Evolutionary conservation across 331 rosid species (phyloP).

Genomic region (Dryas integrifolia): DNA sequence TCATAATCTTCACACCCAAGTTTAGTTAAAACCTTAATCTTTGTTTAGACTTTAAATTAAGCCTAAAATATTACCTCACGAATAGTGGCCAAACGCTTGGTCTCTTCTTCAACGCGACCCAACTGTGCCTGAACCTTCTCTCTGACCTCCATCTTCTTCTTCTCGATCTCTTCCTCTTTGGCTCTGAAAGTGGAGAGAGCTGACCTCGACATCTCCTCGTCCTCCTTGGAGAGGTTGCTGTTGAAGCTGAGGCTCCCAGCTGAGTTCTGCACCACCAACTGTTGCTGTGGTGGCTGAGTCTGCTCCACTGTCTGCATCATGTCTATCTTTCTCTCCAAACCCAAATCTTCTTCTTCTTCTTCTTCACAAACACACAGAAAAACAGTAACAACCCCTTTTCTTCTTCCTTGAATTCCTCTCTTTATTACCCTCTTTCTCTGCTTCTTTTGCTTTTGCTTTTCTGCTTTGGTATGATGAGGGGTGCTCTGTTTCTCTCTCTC

Average conservation of each 20-base stretch:
- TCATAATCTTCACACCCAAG: background rate
- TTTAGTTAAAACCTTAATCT: background rate
- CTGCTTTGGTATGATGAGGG: slow-evolving; percentile 45
- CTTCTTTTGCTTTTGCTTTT: slow-evolving; percentile 37
- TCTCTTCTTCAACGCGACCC: slow-evolving; percentile 48
- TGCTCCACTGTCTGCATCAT: slow-evolving; percentile 65
- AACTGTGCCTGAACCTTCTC: slow-evolving; percentile 41
- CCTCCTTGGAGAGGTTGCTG: slow-evolving; percentile 78
- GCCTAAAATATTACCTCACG: slow-evolving; percentile 34
- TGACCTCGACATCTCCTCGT: slow-evolving; percentile 49
- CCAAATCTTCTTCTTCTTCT: slow-evolving; percentile 21
- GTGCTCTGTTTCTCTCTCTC: slow-evolving; percentile 30
- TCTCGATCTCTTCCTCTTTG: slow-evolving; percentile 54
- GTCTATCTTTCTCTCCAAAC: slow-evolving; percentile 18
- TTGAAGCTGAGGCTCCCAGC: slow-evolving; percentile 87
- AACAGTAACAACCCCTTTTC: slow-evolving; percentile 21
- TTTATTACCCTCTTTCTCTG: slow-evolving; percentile 19
- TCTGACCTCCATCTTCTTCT: slow-evolving; percentile 47
- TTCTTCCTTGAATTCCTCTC: slow-evolving; percentile 10
- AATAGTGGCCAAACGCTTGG: slow-evolving; percentile 44
- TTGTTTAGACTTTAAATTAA: background rate
- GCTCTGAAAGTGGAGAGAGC: slow-evolving; percentile 41
- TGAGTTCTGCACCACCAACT: slow-evolving; percentile 64
- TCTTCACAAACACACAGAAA: slow-evolving; percentile 20
- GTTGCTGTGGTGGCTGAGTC: slow-evolving; percentile 40